phyloP scores from a whole-genome alignment of 768 basidiomycete species.

The Macrolepiota fuliginosa region DNA sequence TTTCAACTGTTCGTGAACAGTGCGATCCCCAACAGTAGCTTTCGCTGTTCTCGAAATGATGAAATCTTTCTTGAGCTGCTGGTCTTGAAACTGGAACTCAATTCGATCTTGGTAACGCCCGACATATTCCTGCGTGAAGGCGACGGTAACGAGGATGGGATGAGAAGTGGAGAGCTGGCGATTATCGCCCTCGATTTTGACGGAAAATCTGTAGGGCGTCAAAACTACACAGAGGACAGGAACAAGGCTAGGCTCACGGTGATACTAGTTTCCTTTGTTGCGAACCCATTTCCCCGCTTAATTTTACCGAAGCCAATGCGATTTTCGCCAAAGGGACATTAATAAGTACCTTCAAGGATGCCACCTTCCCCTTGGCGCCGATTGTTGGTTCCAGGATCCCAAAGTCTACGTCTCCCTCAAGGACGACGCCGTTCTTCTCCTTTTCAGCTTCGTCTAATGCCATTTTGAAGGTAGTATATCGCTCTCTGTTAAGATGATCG shows the following conservation, averaged over 20 bases:
- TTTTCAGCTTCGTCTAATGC: slow-evolving; percentile 51
- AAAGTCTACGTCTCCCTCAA: slow-evolving; percentile 47
- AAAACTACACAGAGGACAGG: neutral
- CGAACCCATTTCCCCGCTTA: slow-evolving; percentile 2
- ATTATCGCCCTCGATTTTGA: slow-evolving; percentile 16
- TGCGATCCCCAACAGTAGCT: slow-evolving; percentile 44
- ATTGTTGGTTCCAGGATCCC: slow-evolving; percentile 42
- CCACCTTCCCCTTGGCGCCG: slow-evolving; percentile 23
- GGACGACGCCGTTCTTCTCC: slow-evolving; percentile 49
- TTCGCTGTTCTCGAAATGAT: slow-evolving; percentile 44
- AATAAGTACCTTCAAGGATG: slow-evolving; percentile 23
- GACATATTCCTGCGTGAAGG: slow-evolving; percentile 30
- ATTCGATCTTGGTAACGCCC: slow-evolving; percentile 54
- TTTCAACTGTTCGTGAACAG: slow-evolving; percentile 42
- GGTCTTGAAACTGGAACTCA: slow-evolving; percentile 52
- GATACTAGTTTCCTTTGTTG: slow-evolving; percentile 8
- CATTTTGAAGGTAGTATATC: slow-evolving; percentile 35
- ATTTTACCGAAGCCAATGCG: slow-evolving; percentile 16
- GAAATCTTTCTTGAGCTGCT: slow-evolving; percentile 39
- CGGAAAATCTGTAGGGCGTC: slow-evolving; percentile 22
- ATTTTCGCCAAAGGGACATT: slow-evolving; percentile 28
- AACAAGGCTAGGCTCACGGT: neutral
- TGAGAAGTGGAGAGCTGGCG: slow-evolving; percentile 20
- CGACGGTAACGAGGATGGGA: slow-evolving; percentile 28
- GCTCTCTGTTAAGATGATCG: slow-evolving; percentile 35